A percentile compares a stretch with the other conserved stretches of the same genome.
phyloP scores from a whole-genome alignment of 176 grass and related monocot genomes.

The Avena sativa region DNA sequence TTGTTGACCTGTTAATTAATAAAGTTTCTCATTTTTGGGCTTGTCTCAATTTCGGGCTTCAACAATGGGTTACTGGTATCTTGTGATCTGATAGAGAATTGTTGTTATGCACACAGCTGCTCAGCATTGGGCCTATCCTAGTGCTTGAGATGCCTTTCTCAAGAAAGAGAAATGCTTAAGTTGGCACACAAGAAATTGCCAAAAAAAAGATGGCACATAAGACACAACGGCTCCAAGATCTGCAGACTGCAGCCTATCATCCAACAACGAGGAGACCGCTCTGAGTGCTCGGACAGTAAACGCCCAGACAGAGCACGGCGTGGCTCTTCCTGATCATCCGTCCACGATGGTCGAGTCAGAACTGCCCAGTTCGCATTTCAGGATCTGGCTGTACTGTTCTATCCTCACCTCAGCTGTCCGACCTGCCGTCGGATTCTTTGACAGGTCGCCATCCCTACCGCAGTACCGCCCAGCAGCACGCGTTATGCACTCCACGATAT shows the following conservation, averaged over 20 bases:
- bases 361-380: not conserved
- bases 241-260: too few species aligned
- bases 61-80: not conserved
- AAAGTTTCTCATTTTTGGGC: not conserved
- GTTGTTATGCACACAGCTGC: not conserved
- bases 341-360: not conserved
- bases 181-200: too few species aligned
- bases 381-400: not conserved
- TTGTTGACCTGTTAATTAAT: not conserved
- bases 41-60: not conserved
- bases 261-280: too few species aligned
- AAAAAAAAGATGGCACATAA: too few species aligned
- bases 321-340: not conserved
- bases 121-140: not conserved
- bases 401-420: not conserved
- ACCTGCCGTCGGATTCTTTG: not conserved
- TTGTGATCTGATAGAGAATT: not conserved
- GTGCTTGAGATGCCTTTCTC: too few species aligned
- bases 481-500: too few species aligned
- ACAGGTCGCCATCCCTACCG: not conserved
- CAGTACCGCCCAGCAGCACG: too few species aligned
- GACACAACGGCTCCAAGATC: too few species aligned
- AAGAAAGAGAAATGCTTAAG: too few species aligned
- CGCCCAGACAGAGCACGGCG: not conserved
- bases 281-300: too few species aligned